Conservation (phyloP, 352 stramenopile genomes). For the Ochromonadaceae sp. region DNA sequence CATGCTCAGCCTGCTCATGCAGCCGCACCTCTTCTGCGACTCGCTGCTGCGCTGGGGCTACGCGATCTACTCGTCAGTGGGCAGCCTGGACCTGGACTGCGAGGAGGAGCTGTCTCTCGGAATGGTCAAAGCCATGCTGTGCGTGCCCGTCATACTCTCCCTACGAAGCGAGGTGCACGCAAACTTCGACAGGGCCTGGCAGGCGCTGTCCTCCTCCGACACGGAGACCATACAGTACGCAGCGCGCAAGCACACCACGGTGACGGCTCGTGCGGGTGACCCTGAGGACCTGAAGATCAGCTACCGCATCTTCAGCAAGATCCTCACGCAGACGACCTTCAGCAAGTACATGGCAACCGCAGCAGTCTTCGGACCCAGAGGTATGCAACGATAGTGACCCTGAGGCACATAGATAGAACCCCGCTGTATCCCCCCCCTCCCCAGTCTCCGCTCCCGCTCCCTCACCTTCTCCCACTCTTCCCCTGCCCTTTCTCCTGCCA, state of each 20-base stretch:
- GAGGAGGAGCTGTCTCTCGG: not conserved
- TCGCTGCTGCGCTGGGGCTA: not conserved
- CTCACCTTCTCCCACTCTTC: too few relatives aligned
- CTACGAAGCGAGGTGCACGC: not conserved
- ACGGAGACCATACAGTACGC: not conserved
- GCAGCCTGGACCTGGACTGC: not conserved
- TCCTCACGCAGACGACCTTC: not conserved
- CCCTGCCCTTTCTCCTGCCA: too few relatives aligned
- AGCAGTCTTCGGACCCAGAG: not conserved
- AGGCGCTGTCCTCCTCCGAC: not conserved
- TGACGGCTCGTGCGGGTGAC: not conserved
- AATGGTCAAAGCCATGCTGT: not conserved
- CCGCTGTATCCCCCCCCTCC: too few relatives aligned
- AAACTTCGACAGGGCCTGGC: not conserved
- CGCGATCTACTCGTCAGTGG: not conserved
- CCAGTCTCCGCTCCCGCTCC: too few relatives aligned
- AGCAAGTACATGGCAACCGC: not conserved
- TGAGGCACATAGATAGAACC: too few relatives aligned
- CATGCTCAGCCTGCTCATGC: not conserved
- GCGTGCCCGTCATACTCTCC: not conserved
- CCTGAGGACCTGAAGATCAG: not conserved
- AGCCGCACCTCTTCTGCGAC: not conserved
- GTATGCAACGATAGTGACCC: too few relatives aligned
- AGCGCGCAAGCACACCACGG: too few relatives aligned
- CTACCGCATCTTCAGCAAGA: not conserved